Evolutionary conservation across 805 yeast species (phyloP).

Genomic region (Brettanomyces bruxellensis): DNA sequence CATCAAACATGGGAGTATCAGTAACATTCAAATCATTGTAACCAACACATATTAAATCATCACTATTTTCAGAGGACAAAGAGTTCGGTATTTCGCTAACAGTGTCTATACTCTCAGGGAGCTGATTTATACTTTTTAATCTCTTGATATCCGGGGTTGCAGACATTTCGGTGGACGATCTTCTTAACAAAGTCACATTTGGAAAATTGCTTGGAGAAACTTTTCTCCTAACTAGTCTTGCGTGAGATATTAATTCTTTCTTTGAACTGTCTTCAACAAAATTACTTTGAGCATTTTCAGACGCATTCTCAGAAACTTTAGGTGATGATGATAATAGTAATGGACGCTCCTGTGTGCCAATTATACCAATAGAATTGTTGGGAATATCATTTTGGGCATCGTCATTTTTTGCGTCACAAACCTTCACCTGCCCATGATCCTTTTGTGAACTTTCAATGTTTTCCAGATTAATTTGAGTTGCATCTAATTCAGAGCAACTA

Average conservation of each 20-base stretch:
- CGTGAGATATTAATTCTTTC: too few relatives aligned
- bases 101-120: conserved; percentile 3
- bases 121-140: conserved; percentile 1
- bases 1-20: not conserved
- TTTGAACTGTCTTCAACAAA: not conserved
- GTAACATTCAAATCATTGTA: conserved; percentile 3
- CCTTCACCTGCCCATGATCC: not conserved
- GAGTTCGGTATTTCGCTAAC: not conserved
- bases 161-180: not conserved
- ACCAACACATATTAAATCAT: conserved; percentile 1
- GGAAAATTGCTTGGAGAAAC: too few relatives aligned
- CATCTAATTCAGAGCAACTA: conserved; percentile 2
- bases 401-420: too few relatives aligned
- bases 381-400: too few relatives aligned
- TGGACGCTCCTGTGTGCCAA: too few relatives aligned
- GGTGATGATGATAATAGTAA: too few relatives aligned
- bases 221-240: too few relatives aligned
- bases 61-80: not conserved
- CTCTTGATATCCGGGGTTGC: not conserved
- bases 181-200: not conserved
- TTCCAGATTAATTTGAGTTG: not conserved
- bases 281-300: not conserved
- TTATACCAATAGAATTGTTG: too few relatives aligned
- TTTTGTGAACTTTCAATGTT: not conserved
- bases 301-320: not conserved